phyloP scores from a whole-genome alignment of 331 rosid species.

The Prunus yedoensis region DNA sequence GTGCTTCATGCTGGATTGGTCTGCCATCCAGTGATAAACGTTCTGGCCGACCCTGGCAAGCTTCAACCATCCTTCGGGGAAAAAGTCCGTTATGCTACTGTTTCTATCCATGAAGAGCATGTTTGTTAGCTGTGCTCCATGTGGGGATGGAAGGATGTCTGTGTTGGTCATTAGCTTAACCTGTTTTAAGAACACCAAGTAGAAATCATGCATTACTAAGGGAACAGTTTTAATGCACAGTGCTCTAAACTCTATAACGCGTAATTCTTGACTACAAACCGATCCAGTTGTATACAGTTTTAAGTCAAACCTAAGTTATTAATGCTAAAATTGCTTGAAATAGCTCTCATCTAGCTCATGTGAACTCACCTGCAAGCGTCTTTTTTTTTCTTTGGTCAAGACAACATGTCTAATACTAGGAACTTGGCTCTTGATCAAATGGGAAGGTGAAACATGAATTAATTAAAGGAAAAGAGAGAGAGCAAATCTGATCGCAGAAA shows the following conservation, averaged over 20 bases:
- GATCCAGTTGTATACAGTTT: no score
- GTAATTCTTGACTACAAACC: no score
- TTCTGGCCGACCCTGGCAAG: constrained; percentile 35
- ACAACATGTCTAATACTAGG: neutral
- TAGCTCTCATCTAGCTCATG: neutral
- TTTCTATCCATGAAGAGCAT: constrained; percentile 34
- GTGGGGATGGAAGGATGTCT: constrained; percentile 38
- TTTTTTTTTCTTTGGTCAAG: neutral
- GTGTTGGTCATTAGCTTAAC: constrained; percentile 28
- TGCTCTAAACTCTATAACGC: neutral
- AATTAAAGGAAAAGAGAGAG: neutral
- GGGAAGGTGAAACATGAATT: neutral
- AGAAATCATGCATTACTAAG: neutral
- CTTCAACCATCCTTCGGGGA: constrained; percentile 39
- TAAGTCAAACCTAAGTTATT: neutral
- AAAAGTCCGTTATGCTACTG: constrained; percentile 37
- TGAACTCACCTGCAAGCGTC: neutral
- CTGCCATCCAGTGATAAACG: constrained; percentile 37
- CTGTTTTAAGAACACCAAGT: constrained; percentile 12
- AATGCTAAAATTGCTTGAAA: neutral
- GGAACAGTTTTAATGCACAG: neutral
- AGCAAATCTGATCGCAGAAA: constrained; percentile 37
- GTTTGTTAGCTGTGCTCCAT: constrained; percentile 38
- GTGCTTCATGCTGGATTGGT: constrained; percentile 32
- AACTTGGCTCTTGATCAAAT: neutral